Percentiles rank a stretch among this genome's conserved stretches.
phyloP scores from a whole-genome alignment of 2,329 filamentous ascomycete genomes.

The Nigrospora osmanthi region DNA sequence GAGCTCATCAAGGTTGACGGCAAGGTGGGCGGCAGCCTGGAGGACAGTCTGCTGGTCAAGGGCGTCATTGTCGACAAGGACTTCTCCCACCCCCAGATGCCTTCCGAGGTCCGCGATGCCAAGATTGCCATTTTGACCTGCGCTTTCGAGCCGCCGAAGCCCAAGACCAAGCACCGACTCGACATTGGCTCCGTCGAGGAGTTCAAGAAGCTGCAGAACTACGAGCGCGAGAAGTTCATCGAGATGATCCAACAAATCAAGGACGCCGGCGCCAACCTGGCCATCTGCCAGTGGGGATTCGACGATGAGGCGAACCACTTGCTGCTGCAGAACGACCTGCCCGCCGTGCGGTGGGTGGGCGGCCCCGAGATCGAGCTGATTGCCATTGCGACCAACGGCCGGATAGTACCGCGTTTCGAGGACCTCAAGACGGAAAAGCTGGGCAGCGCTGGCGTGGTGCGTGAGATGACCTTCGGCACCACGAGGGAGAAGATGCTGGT shows the following conservation, averaged over 20 bases:
- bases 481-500: constrained; percentile 99
- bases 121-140: constrained; percentile 97
- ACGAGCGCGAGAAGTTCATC: constrained; percentile 92
- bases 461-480: constrained; percentile 94
- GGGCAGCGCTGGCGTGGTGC: constrained; percentile 79
- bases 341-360: constrained; percentile 95
- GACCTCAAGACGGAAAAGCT: constrained; percentile 88
- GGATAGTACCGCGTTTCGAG: constrained; percentile 95
- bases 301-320: constrained; percentile 98
- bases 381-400: constrained; percentile 94
- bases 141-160: constrained; percentile 97
- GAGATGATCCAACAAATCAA: constrained; percentile 99
- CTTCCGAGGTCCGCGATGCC: constrained; percentile 85
- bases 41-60: constrained; percentile 91
- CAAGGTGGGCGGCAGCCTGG: constrained; percentile 89
- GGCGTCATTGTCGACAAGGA: constrained; percentile 99
- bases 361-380: constrained; percentile 98
- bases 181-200: constrained; percentile 96
- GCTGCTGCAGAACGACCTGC: constrained; percentile 89
- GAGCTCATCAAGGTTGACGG: constrained; percentile 99
- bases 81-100: constrained; percentile 99
- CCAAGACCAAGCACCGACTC: constrained; percentile 99
- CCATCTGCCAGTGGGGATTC: constrained; percentile 99
- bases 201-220: constrained; percentile 94
- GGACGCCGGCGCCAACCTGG: constrained; percentile 90